A percentile compares a stretch with the other conserved stretches of the same genome.
These are phyloP conservation scores for Rhamnella rubrinervis DNA, from an alignment of 331 rosid species.

Conservation along the genomic window DNA sequence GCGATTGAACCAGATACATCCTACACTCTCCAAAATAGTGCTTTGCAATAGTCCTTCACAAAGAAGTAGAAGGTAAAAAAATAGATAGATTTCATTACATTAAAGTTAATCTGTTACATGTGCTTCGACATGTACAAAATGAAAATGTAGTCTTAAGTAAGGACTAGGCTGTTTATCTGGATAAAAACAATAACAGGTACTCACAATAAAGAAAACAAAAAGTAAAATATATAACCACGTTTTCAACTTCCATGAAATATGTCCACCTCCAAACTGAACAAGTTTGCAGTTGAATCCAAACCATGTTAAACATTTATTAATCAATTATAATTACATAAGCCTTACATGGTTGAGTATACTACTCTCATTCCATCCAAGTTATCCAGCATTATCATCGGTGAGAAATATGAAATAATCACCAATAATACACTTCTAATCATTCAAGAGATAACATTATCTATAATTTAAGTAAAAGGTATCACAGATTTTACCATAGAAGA, in stretches of 20 bases:
- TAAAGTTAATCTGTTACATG: background rate
- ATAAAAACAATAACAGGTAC: background rate
- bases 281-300: background rate
- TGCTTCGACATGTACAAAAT: constrained; percentile 4
- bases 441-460: too few species aligned
- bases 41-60: constrained; percentile 87
- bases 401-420: too few species aligned
- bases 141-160: background rate
- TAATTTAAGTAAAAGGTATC: too few species aligned
- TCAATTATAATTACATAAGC: too few species aligned
- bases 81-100: too few species aligned
- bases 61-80: background rate
- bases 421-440: too few species aligned
- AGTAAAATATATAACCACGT: background rate
- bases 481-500: too few species aligned
- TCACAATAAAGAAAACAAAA: background rate
- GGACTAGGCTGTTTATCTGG: background rate
- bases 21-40: constrained; percentile 92
- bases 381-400: too few species aligned
- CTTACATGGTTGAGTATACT: too few species aligned
- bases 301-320: too few species aligned
- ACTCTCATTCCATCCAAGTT: too few species aligned
- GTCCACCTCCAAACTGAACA: constrained; percentile 1
- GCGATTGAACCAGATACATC: constrained; percentile 95
- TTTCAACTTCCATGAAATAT: constrained; percentile 1